These are phyloP conservation scores for Nelumbo lutea DNA, from an alignment of 164 flowering plant species.

Conservation along the genomic window DNA sequence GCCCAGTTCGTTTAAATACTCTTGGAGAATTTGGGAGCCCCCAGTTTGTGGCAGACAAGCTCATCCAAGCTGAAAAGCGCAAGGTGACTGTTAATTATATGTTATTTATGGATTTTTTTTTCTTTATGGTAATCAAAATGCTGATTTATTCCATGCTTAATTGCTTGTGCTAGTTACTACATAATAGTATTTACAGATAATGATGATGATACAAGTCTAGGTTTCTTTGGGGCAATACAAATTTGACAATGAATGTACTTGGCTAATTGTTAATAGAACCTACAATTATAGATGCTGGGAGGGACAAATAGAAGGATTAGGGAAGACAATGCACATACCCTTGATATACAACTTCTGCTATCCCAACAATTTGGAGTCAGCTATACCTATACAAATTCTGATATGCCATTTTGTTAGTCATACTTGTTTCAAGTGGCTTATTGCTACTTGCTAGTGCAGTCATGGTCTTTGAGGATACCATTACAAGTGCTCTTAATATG, in stretches of 20 bases:
- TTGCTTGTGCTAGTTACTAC: too few species aligned
- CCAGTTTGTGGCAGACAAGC: slow-evolving; percentile 83
- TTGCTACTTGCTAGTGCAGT: too few species aligned
- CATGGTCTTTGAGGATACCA: too few species aligned
- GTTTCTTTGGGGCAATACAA: background rate
- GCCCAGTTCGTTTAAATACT: slow-evolving; percentile 61
- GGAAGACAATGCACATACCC: background rate
- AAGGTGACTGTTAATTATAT: slow-evolving; percentile 43
- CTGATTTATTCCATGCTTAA: background rate
- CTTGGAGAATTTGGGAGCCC: slow-evolving; percentile 79
- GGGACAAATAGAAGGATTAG: too few species aligned
- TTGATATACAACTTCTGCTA: too few species aligned
- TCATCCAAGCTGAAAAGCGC: slow-evolving; percentile 83
- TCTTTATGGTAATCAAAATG: background rate
- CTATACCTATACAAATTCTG: too few species aligned
- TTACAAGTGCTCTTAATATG: too few species aligned
- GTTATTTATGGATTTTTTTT: background rate
- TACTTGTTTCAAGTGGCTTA: too few species aligned
- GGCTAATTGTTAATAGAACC: background rate
- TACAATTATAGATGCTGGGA: background rate
- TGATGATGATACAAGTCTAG: background rate
- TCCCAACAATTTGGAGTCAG: too few species aligned
- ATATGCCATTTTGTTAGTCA: too few species aligned
- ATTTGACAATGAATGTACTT: background rate
- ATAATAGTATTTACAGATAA: background rate